A percentile compares a stretch with the other conserved stretches of the same genome.
These are phyloP conservation scores for Colletotrichum sp. DNA, from an alignment of 2,329 filamentous ascomycete species.

Conservation along the genomic window DNA sequence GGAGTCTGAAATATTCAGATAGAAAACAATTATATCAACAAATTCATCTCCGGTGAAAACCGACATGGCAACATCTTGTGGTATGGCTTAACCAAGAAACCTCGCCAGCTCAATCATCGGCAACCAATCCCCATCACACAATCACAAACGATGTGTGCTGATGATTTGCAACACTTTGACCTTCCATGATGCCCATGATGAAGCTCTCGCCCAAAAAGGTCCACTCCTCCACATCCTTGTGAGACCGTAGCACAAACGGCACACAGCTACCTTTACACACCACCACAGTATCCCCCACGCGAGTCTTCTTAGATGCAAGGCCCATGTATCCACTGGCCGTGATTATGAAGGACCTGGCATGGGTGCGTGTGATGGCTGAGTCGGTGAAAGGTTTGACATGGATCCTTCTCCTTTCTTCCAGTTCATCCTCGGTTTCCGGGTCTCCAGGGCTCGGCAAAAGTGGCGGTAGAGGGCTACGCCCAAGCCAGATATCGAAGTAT, in stretches of 20 bases:
- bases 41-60: not conserved
- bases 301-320: not conserved
- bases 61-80: not conserved
- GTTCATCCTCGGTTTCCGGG: not conserved
- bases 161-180: not conserved
- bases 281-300: not conserved
- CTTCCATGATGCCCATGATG: not conserved
- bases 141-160: not conserved
- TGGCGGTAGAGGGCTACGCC: not conserved
- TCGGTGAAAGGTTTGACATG: not conserved
- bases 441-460: not conserved
- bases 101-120: not conserved
- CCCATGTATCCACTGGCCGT: not conserved
- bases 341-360: not conserved
- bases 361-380: not conserved
- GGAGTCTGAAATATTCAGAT: not conserved
- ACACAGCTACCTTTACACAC: not conserved
- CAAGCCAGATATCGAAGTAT: not conserved
- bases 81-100: not conserved
- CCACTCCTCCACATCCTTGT: not conserved
- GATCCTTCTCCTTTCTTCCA: not conserved
- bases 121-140: not conserved
- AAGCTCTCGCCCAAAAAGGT: not conserved
- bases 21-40: rapidly evolving
- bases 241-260: not conserved